Percentiles rank a stretch among this genome's conserved stretches.
Evolutionary conservation across 306 rosid genomes (phyloP).

Genomic region (Prinsepia uniflora): DNA sequence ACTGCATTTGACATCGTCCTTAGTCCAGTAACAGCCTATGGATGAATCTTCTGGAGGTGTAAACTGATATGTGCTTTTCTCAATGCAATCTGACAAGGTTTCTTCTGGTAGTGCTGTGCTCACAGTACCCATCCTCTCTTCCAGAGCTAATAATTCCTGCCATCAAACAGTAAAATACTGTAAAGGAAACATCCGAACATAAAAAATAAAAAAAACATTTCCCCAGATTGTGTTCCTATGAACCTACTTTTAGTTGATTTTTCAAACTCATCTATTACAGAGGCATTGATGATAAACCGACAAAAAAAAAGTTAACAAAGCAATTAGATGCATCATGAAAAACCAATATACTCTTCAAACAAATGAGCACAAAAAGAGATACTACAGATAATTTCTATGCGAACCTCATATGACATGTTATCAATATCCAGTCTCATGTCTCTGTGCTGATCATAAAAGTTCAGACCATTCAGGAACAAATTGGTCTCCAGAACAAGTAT

Average conservation of each 20-base stretch:
- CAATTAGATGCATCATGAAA: background rate
- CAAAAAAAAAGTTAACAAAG: background rate
- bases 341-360: background rate
- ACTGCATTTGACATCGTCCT: conserved; percentile 76
- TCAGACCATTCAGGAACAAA: conserved; percentile 69
- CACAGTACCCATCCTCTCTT: conserved; percentile 96
- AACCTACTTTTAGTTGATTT: background rate
- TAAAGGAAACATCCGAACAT: conserved; percentile 4
- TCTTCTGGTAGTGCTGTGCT: conserved; percentile 92
- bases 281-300: background rate
- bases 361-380: conserved; percentile 7
- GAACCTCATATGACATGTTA: conserved; percentile 97
- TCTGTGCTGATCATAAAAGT: conserved; percentile 83
- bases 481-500: conserved; percentile 76
- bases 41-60: conserved; percentile 35
- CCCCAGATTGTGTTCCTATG: background rate
- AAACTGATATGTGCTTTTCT: conserved; percentile 49
- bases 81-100: conserved; percentile 58
- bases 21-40: conserved; percentile 32
- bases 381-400: background rate
- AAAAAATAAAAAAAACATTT: background rate
- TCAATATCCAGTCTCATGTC: conserved; percentile 98
- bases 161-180: conserved; percentile 14
- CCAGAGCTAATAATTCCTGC: conserved; percentile 90
- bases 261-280: background rate